A percentile compares a stretch with the other conserved stretches of the same genome.
phyloP scores from a whole-genome alignment of 768 basidiomycete species.

The Cyclocybe aegerita region DNA sequence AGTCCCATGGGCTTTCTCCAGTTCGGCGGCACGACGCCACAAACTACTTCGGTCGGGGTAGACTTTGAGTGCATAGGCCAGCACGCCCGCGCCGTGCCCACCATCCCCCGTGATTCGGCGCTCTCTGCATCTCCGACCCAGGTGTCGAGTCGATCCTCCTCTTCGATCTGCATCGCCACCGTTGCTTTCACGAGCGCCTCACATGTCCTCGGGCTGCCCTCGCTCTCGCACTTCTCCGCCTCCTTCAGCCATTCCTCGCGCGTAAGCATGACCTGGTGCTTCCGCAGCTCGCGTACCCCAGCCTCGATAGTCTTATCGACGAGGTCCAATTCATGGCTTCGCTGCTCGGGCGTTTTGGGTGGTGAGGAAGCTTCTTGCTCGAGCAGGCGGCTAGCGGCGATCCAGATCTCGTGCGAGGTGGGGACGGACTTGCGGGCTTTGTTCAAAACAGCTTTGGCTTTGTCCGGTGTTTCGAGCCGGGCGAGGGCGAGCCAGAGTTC shows the following conservation, averaged over 20 bases:
- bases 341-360: constrained; percentile 49
- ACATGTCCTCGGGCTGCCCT: constrained; percentile 82
- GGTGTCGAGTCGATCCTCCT: constrained; percentile 86
- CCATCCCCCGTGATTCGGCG: constrained; percentile 68
- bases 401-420: constrained; percentile 98
- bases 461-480: constrained; percentile 88
- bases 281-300: constrained; percentile 75
- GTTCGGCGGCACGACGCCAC: constrained; percentile 89
- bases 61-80: constrained; percentile 89
- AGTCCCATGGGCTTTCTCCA: constrained; percentile 90
- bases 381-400: constrained; percentile 88
- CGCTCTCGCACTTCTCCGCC: constrained; percentile 87
- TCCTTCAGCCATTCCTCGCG: constrained; percentile 97
- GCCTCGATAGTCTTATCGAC: constrained; percentile 91
- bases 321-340: constrained; percentile 61
- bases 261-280: constrained; percentile 81
- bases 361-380: constrained; percentile 65
- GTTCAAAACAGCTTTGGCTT: constrained; percentile 91
- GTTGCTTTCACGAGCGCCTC: constrained; percentile 97
- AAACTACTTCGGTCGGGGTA: constrained; percentile 82
- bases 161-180: constrained; percentile 90
- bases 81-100: constrained; percentile 84
- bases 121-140: constrained; percentile 93
- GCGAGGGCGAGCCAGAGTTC: constrained; percentile 99
- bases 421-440: constrained; percentile 93